These are phyloP conservation scores for Onygenales sp. DNA, from an alignment of 2,329 filamentous ascomycete species.

Conservation along the genomic window DNA sequence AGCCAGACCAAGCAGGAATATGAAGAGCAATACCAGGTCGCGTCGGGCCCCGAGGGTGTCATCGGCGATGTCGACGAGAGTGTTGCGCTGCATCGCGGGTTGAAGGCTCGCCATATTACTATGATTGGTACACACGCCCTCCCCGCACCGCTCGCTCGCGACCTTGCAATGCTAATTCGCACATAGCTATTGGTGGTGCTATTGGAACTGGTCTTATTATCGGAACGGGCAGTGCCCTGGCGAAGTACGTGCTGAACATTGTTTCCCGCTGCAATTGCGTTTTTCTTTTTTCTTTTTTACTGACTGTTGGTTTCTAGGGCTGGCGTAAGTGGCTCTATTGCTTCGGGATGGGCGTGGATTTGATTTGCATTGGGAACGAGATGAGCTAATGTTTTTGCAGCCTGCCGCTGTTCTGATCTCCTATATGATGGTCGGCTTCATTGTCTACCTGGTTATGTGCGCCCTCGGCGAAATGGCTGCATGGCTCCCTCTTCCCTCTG, in stretches of 20 bases:
- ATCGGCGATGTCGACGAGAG: constrained; percentile 18
- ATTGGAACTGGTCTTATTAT: constrained; percentile 50
- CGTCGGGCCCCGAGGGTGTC: constrained; percentile 10
- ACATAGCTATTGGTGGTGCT: constrained; percentile 42
- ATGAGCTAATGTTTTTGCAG: constrained; percentile 13
- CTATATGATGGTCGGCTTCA: constrained; percentile 34
- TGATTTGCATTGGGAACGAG: not conserved
- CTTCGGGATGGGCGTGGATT: not conserved
- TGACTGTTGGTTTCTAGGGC: constrained; percentile 16
- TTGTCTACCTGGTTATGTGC: constrained; percentile 62
- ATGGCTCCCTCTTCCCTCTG: constrained; percentile 41
- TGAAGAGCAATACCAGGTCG: not conserved
- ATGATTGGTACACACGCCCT: constrained; percentile 41
- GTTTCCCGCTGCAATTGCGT: not conserved
- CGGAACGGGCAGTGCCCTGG: constrained; percentile 42
- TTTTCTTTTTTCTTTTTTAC: not conserved
- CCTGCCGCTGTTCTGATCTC: constrained; percentile 35
- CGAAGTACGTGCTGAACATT: constrained; percentile 6
- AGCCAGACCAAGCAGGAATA: constrained; percentile 6
- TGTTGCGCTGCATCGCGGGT: constrained; percentile 31
- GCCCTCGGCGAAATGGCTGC: constrained; percentile 41
- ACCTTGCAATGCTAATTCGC: constrained; percentile 6
- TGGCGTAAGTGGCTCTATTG: constrained; percentile 22
- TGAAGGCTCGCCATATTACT: constrained; percentile 47
- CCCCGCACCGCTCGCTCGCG: constrained; percentile 35